A percentile compares a stretch with the other conserved stretches of the same genome.
phyloP scores from a whole-genome alignment of 257 asterid genomes.

The Przewalskia tangutica region DNA sequence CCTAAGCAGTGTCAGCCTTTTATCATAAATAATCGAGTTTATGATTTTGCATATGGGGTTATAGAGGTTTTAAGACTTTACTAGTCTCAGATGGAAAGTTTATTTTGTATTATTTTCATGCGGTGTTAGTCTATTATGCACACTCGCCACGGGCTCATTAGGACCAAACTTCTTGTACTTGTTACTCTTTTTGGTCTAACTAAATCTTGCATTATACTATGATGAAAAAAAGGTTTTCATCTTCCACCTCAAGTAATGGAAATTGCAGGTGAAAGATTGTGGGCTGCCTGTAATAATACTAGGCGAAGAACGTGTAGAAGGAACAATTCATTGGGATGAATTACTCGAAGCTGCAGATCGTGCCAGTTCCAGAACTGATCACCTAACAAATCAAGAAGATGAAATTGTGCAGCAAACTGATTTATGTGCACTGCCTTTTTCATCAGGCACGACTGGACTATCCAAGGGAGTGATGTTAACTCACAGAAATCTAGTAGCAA shows the following conservation, averaged over 20 bases:
- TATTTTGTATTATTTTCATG: neutral
- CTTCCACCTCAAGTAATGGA: neutral
- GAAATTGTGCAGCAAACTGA: constrained; percentile 58
- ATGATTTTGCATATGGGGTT: neutral
- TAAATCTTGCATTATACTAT: neutral
- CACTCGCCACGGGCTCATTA: neutral
- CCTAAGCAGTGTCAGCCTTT: neutral
- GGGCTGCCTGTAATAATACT: constrained; percentile 66
- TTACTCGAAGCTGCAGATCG: constrained; percentile 77
- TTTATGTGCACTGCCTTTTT: constrained; percentile 86
- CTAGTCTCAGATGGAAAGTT: neutral
- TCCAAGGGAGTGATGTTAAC: constrained; percentile 96
- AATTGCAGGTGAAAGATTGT: constrained; percentile 61
- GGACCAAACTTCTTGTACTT: neutral
- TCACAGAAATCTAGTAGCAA: constrained; percentile 73
- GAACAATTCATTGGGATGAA: constrained; percentile 67
- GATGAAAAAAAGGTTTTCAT: neutral
- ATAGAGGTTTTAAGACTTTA: neutral
- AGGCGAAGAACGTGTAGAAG: constrained; percentile 60
- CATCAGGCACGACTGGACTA: constrained; percentile 91
- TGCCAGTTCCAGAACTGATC: constrained; percentile 33
- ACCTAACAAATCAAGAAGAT: neutral
- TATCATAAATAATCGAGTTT: neutral
- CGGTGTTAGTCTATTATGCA: neutral
- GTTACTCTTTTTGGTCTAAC: neutral